Evolutionary conservation across 2,329 filamentous ascomycete species (phyloP), one percentile per base, ranked within the genome.

Genomic region (Lachnellula cervina): DNA sequence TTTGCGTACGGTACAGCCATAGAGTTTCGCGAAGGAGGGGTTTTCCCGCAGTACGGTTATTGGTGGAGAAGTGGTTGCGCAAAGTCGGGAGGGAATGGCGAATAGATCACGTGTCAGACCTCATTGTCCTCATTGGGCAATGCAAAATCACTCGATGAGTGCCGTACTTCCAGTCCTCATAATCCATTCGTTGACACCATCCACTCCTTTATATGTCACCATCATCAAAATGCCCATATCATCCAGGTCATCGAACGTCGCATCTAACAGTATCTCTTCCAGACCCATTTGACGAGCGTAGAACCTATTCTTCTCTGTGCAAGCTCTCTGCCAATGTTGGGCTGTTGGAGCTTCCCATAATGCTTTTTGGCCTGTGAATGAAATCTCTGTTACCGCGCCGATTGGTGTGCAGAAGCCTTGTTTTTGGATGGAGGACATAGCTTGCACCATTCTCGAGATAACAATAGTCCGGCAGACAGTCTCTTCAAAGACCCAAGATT

Each of bases 401-500:
- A 57, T 42, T 6, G 54, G 44, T 7, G 56, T 59, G 47, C 56
- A 59, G 45, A 40, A 59, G 17, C 61, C 59, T 17, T 54, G 25
- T 28, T 61, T 61, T 25, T 52, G 35, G 32, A 60, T 51, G 11
- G 53, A 54, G 34, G 50, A 63, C 49, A 63, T 51, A 17, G 54
- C 53, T 17, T 57, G 55, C 16, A 61, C 46, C 51, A 59, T 59
- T 28, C 47, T 19, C 16, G 52, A 55, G 13, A 58, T 53, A 13
- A 58, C 46, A n/a, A 59, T 42, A 2, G 64, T 62, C 2, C 69
- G 63, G 17, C 66, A 58, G 14, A 67, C 62, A 37, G 62, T 64
- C 57, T 71, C 69, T 16, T 64, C 59, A 21, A 70, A 52, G 5
- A 69, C 55, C 69, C 69, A 71, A 21, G 23, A 35, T 37, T 61